These are phyloP conservation scores for Pseudogymnoascus sp. DNA, from an alignment of 2,329 filamentous ascomycete genomes.

Conservation along the genomic window DNA sequence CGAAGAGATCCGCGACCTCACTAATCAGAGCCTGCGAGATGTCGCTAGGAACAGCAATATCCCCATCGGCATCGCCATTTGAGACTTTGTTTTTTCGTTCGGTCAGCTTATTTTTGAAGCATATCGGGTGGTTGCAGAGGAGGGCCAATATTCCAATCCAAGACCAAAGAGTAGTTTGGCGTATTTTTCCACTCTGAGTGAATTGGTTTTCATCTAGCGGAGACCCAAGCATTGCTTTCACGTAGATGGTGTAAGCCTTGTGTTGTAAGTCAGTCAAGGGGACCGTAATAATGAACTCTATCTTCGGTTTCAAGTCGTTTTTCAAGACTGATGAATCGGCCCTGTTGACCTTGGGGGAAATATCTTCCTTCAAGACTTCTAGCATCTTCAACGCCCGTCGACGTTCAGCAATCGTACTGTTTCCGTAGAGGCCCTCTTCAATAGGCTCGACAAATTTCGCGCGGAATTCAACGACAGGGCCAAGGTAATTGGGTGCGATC, in stretches of 20 bases:
- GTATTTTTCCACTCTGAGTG: slow-evolving; percentile 30
- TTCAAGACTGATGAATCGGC: slow-evolving; percentile 62
- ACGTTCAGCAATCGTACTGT: slow-evolving; percentile 52
- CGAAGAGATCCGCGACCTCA: background rate
- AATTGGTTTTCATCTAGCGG: slow-evolving; percentile 19
- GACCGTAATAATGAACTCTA: slow-evolving; percentile 74
- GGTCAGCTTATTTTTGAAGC: slow-evolving; percentile 39
- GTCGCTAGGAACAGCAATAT: background rate
- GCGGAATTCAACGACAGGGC: slow-evolving; percentile 60
- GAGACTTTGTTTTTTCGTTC: slow-evolving; percentile 28
- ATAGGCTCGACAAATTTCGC: slow-evolving; percentile 68
- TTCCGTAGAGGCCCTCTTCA: slow-evolving; percentile 58
- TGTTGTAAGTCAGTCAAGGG: slow-evolving; percentile 61
- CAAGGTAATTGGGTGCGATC: slow-evolving; percentile 75
- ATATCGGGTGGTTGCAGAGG: slow-evolving; percentile 51
- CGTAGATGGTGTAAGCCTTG: slow-evolving; percentile 51
- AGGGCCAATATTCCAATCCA: slow-evolving; percentile 47
- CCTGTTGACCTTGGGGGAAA: slow-evolving; percentile 73
- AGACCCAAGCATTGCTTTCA: slow-evolving; percentile 32
- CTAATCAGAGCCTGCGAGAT: background rate
- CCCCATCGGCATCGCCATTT: slow-evolving; percentile 15
- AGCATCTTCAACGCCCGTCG: slow-evolving; percentile 60
- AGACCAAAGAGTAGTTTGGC: slow-evolving; percentile 42
- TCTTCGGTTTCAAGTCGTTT: slow-evolving; percentile 64
- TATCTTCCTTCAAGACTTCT: slow-evolving; percentile 61